phyloP scores from a whole-genome alignment of 345 rosid species.

The Draba incana region DNA sequence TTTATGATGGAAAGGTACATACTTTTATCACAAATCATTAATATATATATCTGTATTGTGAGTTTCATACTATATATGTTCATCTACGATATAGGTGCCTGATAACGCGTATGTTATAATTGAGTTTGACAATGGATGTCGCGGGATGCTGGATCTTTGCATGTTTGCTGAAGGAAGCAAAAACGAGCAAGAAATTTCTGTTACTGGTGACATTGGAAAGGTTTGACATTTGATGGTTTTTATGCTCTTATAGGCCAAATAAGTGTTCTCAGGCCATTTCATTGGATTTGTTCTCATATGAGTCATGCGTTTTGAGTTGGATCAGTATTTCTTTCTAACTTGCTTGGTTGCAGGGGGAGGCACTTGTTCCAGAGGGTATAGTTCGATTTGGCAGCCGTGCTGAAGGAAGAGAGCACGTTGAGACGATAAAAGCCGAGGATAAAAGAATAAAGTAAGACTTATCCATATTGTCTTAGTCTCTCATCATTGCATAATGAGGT shows the following conservation, averaged over 20 bases:
- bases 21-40: not conserved
- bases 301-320: slow-evolving; percentile 4
- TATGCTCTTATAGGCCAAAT: slow-evolving; percentile 15
- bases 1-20: slow-evolving; percentile 81
- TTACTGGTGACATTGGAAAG: slow-evolving; percentile 81
- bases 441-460: slow-evolving; percentile 61
- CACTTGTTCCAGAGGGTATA: slow-evolving; percentile 82
- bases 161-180: slow-evolving; percentile 99
- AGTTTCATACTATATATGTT: slow-evolving; percentile 1
- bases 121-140: slow-evolving; percentile 86
- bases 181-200: slow-evolving; percentile 93
- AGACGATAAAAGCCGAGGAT: slow-evolving; percentile 67
- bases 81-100: slow-evolving; percentile 59
- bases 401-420: slow-evolving; percentile 72
- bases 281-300: slow-evolving; percentile 14
- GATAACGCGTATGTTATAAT: slow-evolving; percentile 87
- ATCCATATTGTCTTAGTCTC: slow-evolving; percentile 13
- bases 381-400: slow-evolving; percentile 67
- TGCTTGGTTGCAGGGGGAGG: slow-evolving; percentile 96
- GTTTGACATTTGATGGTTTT: slow-evolving; percentile 22
- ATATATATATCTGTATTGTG: not conserved
- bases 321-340: slow-evolving; percentile 15
- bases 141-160: slow-evolving; percentile 94
- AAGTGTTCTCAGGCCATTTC: slow-evolving; percentile 3
- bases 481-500: not conserved